These are phyloP conservation scores for Aureobasidium sp. DNA, from an alignment of 2,329 filamentous ascomycete species.

Conservation along the genomic window DNA sequence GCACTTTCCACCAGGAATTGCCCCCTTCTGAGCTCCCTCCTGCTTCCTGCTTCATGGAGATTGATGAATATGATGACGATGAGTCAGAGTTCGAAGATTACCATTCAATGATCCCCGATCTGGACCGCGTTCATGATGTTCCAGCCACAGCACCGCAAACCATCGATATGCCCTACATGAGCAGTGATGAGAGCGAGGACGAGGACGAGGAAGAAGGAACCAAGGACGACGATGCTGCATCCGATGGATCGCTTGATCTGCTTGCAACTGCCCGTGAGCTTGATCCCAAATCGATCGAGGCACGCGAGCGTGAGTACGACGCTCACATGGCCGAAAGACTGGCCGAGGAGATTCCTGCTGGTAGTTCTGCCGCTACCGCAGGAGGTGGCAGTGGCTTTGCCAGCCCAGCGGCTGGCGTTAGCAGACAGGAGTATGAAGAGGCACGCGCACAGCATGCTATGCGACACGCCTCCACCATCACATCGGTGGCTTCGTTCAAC, in stretches of 20 bases:
- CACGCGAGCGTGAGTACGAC: conserved; percentile 42
- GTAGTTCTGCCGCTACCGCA: conserved; percentile 42
- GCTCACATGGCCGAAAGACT: conserved; percentile 41
- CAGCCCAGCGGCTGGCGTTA: conserved; percentile 28
- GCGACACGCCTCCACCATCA: background rate
- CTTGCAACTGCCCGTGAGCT: conserved; percentile 39
- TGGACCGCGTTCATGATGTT: conserved; percentile 20
- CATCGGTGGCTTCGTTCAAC: conserved; percentile 1
- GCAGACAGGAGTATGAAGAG: background rate
- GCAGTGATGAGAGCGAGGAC: conserved; percentile 22
- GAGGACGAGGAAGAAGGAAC: conserved; percentile 20
- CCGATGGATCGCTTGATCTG: conserved; percentile 37
- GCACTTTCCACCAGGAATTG: conserved; percentile 60
- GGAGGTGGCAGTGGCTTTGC: conserved; percentile 44
- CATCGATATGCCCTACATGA: conserved; percentile 24
- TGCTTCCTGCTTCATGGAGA: conserved; percentile 36
- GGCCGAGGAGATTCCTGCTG: conserved; percentile 43
- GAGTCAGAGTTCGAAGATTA: conserved; percentile 31
- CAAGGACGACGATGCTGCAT: conserved; percentile 26
- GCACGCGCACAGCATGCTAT: background rate
- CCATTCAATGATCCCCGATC: conserved; percentile 18
- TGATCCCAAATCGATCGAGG: conserved; percentile 36
- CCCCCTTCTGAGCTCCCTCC: conserved; percentile 39
- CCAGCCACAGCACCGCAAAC: conserved; percentile 29
- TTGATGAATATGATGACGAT: conserved; percentile 32